A percentile compares a stretch with the other conserved stretches of the same genome.
Conservation (phyloP, 2,329 filamentous ascomycete species). For the Fusarium bulbicola region DNA sequence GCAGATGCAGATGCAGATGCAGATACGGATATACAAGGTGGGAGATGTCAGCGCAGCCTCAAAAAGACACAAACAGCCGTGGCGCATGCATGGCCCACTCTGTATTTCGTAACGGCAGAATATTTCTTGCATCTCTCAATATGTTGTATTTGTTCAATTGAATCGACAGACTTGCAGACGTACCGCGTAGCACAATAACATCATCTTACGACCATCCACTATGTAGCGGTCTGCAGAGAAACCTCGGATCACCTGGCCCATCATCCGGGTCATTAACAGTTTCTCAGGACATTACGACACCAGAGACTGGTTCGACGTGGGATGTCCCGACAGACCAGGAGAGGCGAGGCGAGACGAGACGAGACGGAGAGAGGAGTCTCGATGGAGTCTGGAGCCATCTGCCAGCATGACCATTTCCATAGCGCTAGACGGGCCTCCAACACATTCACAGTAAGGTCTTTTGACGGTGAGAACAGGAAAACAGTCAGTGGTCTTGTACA, state of each 20-base stretch:
- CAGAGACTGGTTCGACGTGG: slow-evolving; percentile 14
- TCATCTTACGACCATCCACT: slow-evolving; percentile 2
- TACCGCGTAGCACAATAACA: slow-evolving; percentile 4
- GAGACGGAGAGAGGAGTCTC: slow-evolving; percentile 26
- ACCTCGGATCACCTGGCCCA: slow-evolving; percentile 24
- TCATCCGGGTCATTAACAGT: slow-evolving; percentile 16
- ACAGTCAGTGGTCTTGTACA: not conserved
- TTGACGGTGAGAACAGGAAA: slow-evolving; percentile 9
- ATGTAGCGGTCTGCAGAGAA: slow-evolving; percentile 31
- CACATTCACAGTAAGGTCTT: slow-evolving; percentile 22
- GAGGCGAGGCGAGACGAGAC: slow-evolving; percentile 25
- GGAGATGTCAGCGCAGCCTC: slow-evolving; percentile 25
- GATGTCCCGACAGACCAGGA: slow-evolving; percentile 2
- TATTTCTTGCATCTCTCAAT: not conserved
- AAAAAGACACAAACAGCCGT: slow-evolving; percentile 21
- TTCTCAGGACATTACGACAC: not conserved
- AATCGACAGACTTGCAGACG: slow-evolving; percentile 3
- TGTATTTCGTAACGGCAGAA: slow-evolving; percentile 3
- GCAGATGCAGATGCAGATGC: not conserved
- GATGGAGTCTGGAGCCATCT: slow-evolving; percentile 30
- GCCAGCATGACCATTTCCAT: slow-evolving; percentile 29
- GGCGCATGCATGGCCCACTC: slow-evolving; percentile 23
- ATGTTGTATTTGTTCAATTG: slow-evolving; percentile 5
- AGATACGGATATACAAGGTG: not conserved
- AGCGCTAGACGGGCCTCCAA: slow-evolving; percentile 28